Conservation (phyloP, 768 basidiomycete species). For the Boletus pseudopeckii region DNA sequence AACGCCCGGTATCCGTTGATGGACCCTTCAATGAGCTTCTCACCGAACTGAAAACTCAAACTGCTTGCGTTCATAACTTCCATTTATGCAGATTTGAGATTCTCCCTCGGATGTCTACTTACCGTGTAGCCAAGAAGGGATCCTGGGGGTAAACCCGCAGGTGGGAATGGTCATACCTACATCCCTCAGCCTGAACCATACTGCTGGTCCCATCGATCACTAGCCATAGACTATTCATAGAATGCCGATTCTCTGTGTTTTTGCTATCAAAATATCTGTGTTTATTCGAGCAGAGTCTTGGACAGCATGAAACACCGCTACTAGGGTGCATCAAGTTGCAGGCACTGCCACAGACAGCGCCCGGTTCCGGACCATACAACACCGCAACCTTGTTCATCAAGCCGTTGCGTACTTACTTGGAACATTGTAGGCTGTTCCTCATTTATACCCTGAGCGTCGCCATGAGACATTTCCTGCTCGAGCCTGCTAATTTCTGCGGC, state of each 20-base stretch:
- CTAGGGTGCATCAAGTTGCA: constrained; percentile 1
- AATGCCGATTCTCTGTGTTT: background rate
- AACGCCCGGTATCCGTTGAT: background rate
- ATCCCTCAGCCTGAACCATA: no score
- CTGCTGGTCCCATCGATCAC: no score
- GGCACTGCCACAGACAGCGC: constrained; percentile 17
- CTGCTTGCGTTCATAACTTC: no score
- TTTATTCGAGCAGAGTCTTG: background rate
- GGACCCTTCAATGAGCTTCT: background rate
- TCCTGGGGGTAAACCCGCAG: no score
- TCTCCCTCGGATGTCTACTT: background rate
- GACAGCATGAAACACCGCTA: constrained; percentile 9
- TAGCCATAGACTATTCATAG: background rate
- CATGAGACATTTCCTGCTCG: background rate
- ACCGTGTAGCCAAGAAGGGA: background rate
- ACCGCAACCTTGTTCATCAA: constrained; percentile 13
- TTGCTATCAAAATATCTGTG: constrained; percentile 5
- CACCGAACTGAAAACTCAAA: background rate
- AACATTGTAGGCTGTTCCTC: constrained; percentile 11
- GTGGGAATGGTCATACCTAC: no score
- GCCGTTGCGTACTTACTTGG: background rate
- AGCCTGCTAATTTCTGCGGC: background rate
- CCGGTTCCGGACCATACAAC: constrained; percentile 13
- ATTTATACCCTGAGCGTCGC: constrained; percentile 18
- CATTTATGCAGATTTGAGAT: background rate